Evolutionary conservation across 306 rosid species (phyloP).

Genomic region (Cucumis cinereus): DNA sequence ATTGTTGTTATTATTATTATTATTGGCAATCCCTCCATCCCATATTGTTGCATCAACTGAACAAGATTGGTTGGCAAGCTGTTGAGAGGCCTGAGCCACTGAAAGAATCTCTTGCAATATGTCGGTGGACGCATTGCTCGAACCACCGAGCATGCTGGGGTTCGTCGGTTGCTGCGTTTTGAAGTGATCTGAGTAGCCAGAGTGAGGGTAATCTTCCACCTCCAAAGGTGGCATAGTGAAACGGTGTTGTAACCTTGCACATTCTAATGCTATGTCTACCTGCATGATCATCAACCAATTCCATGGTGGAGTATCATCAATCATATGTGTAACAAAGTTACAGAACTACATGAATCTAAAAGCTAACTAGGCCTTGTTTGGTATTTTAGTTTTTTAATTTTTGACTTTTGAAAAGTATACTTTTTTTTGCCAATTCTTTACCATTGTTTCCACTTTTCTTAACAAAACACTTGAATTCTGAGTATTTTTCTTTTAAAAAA

Average conservation of each 20-base stretch:
- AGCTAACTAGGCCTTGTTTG: not conserved
- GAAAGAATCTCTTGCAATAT: conserved; percentile 79
- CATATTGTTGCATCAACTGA: not conserved
- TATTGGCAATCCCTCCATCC: conserved; percentile 11
- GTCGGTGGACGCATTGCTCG: conserved; percentile 32
- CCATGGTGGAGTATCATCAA: not conserved
- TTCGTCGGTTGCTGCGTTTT: conserved; percentile 25
- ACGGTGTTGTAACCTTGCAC: conserved; percentile 84
- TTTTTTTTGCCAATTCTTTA: too few relatives aligned
- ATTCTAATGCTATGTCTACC: conserved; percentile 84
- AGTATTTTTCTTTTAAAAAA: too few relatives aligned
- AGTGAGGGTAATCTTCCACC: conserved; percentile 58
- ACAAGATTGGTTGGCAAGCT: conserved; percentile 34
- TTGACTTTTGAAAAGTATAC: too few relatives aligned
- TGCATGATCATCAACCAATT: conserved; percentile 6
- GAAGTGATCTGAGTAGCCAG: conserved; percentile 33
- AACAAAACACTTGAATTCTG: too few relatives aligned
- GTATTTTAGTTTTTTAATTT: too few relatives aligned
- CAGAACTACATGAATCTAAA: too few relatives aligned
- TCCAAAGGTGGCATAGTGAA: conserved; percentile 65
- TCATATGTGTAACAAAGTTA: not conserved
- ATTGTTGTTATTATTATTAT: too few relatives aligned
- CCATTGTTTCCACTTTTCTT: too few relatives aligned
- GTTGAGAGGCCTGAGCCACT: conserved; percentile 68
- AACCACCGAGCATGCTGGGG: conserved; percentile 13